Evolutionary conservation across 331 rosid genomes (phyloP).

Genomic region (Acacia pycnantha): DNA sequence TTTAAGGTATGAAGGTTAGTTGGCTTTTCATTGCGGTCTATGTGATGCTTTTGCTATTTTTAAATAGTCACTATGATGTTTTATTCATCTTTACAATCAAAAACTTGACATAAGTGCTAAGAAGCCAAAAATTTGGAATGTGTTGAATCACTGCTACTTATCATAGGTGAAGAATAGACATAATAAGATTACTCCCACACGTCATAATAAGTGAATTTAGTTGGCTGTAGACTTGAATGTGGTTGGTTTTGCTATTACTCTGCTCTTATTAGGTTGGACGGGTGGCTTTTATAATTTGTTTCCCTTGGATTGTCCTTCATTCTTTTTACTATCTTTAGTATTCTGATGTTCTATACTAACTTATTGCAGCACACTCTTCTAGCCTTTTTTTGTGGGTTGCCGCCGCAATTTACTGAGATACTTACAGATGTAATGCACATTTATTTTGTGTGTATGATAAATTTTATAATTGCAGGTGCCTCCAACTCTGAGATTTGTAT

Average conservation of each 20-base stretch:
- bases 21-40: slow-evolving; percentile 7
- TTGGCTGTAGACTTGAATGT: neutral
- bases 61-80: neutral
- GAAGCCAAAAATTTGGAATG: neutral
- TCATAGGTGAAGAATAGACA: neutral
- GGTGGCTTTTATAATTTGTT: neutral
- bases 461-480: slow-evolving; percentile 66
- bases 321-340: neutral
- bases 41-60: neutral
- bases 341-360: neutral
- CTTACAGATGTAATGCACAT: neutral
- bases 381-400: slow-evolving; percentile 1
- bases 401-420: neutral
- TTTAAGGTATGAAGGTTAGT: slow-evolving; percentile 88
- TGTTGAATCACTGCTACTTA: neutral
- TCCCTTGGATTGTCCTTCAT: neutral
- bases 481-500: slow-evolving; percentile 80
- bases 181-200: neutral
- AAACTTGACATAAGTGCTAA: neutral
- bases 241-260: neutral
- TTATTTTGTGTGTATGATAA: neutral
- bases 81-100: neutral
- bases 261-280: neutral
- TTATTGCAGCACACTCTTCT: neutral
- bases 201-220: neutral